Conservation (phyloP, 2,329 filamentous ascomycete genomes). For the Xylaria sp. region DNA sequence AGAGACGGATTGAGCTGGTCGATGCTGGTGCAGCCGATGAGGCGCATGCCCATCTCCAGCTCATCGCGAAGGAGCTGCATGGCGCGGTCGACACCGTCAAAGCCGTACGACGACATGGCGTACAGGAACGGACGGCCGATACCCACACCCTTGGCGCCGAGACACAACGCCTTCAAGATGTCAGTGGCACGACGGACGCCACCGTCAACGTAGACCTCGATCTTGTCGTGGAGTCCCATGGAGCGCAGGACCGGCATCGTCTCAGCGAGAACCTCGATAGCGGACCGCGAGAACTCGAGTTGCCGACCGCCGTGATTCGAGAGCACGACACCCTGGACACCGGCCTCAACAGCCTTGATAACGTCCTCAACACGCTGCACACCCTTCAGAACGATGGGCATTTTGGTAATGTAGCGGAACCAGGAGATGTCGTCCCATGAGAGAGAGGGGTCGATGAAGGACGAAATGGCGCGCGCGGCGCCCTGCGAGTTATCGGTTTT, state of each 20-base stretch:
- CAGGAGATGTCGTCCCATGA: slow-evolving; percentile 92
- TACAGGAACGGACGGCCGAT: slow-evolving; percentile 94
- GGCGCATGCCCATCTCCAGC: slow-evolving; percentile 98
- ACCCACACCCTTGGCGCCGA: slow-evolving; percentile 87
- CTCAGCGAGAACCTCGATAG: slow-evolving; percentile 85
- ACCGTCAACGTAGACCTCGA: slow-evolving; percentile 89
- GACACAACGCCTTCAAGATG: slow-evolving; percentile 88
- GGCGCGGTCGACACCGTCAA: slow-evolving; percentile 80
- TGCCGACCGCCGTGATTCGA: slow-evolving; percentile 96
- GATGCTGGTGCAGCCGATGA: slow-evolving; percentile 74
- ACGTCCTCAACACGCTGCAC: slow-evolving; percentile 96
- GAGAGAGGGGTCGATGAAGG: slow-evolving; percentile 92
- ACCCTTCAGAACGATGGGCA: slow-evolving; percentile 95
- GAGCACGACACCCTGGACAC: slow-evolving; percentile 84
- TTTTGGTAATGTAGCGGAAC: slow-evolving; percentile 83
- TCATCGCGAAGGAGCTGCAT: slow-evolving; percentile 93
- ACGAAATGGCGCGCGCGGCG: slow-evolving; percentile 88
- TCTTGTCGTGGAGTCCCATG: slow-evolving; percentile 65
- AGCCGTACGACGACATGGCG: slow-evolving; percentile 89
- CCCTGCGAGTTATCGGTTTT: slow-evolving; percentile 83
- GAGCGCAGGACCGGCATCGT: slow-evolving; percentile 81
- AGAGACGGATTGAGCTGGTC: slow-evolving; percentile 75
- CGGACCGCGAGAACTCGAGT: slow-evolving; percentile 84
- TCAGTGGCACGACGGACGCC: slow-evolving; percentile 87
- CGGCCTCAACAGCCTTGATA: slow-evolving; percentile 72